Evolutionary conservation across 176 grass and related monocot species (phyloP).

Genomic region (Musa beccarii): DNA sequence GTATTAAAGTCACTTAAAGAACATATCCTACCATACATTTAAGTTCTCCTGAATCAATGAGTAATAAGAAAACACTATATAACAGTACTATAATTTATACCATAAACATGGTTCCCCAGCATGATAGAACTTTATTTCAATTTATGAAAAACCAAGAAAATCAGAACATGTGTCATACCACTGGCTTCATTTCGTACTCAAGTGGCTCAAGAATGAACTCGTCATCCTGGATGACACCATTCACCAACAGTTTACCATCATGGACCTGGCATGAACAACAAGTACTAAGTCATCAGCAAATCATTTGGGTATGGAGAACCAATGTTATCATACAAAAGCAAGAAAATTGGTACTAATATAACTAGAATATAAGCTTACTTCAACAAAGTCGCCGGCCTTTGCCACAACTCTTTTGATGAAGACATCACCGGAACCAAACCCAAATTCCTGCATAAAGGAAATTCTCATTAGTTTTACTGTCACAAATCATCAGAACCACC

Average conservation of each 20-base stretch:
- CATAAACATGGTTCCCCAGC: background rate
- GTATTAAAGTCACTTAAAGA: background rate
- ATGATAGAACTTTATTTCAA: background rate
- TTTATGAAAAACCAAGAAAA: background rate
- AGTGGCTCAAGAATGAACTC: constrained; percentile 75
- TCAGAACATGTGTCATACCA: constrained; percentile 35
- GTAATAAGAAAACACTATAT: background rate
- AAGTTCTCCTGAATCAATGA: background rate
- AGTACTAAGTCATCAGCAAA: no score
- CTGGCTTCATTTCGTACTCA: constrained; percentile 52
- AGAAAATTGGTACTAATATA: constrained; percentile 25
- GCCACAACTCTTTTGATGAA: constrained; percentile 97
- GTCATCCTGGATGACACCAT: constrained; percentile 66
- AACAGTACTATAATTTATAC: background rate
- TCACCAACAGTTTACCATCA: constrained; percentile 73
- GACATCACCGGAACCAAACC: constrained; percentile 79
- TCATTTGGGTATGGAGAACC: background rate
- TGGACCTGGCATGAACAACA: constrained; percentile 34
- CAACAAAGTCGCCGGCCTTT: constrained; percentile 64
- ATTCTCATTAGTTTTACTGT: constrained; percentile 17
- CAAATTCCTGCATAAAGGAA: constrained; percentile 37
- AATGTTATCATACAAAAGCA: constrained; percentile 8
- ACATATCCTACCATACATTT: background rate
- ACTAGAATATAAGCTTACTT: constrained; percentile 74
- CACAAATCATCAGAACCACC: background rate